Evolutionary conservation across 2,329 filamentous ascomycete species (phyloP).

Genomic region (Aspergillus sp.): DNA sequence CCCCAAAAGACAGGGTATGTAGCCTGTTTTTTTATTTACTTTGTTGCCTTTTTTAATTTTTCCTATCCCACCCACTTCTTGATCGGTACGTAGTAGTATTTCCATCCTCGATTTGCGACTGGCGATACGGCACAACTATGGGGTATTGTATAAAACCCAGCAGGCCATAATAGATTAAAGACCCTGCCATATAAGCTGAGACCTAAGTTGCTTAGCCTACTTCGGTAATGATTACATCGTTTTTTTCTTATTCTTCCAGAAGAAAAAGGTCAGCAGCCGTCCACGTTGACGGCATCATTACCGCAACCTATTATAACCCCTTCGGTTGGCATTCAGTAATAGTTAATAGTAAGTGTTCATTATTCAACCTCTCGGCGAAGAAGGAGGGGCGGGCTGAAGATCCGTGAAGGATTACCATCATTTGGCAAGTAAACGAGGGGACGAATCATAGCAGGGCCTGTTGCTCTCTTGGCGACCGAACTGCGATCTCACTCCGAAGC

Average conservation of each 20-base stretch:
- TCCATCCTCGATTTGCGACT: too few relatives aligned
- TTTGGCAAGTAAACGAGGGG: neutral
- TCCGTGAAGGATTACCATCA: neutral
- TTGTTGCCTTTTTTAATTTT: neutral
- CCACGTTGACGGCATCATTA: neutral
- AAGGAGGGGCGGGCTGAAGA: neutral
- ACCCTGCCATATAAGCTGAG: neutral
- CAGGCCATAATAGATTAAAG: neutral
- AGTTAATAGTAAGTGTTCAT: neutral
- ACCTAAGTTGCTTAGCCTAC: neutral
- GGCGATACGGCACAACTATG: neutral
- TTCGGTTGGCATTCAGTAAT: neutral
- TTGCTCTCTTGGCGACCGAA: neutral
- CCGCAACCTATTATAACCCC: too few relatives aligned
- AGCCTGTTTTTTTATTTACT: conserved; percentile 4
- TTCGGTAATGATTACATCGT: neutral
- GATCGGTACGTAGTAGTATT: too few relatives aligned
- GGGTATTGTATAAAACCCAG: neutral
- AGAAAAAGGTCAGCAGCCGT: neutral
- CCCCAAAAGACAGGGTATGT: conserved; percentile 8
- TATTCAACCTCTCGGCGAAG: neutral
- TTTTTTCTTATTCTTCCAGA: neutral
- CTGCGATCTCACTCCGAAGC: neutral
- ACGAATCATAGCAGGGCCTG: neutral
- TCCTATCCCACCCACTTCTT: too few relatives aligned